Percentiles rank a stretch among this genome's conserved stretches.
phyloP scores from a whole-genome alignment of 257 asterid species.

The Ajuga chamaepitys region DNA sequence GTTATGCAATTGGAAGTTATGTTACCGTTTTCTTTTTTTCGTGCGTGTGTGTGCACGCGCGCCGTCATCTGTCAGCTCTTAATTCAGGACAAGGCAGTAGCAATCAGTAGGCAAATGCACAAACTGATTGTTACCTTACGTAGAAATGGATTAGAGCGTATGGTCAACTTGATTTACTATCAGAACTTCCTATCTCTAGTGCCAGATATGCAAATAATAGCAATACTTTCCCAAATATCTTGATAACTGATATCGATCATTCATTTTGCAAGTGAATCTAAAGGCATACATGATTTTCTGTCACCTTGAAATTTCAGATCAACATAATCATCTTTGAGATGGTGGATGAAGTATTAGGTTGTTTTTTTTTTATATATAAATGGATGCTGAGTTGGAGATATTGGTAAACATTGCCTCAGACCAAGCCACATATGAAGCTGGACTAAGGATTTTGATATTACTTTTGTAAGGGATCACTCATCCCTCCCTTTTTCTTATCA shows the following conservation, averaged over 20 bases:
- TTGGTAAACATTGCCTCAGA: neutral
- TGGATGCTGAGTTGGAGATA: neutral
- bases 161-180: neutral
- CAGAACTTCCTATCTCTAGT: neutral
- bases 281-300: neutral
- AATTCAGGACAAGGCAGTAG: neutral
- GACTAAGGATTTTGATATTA: neutral
- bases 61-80: neutral
- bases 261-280: neutral
- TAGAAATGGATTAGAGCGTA: neutral
- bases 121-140: neutral
- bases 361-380: neutral
- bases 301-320: neutral
- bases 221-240: neutral
- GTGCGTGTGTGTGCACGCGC: neutral
- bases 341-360: neutral
- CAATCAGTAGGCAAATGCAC: neutral
- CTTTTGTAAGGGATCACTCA: too few species aligned
- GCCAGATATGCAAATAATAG: neutral
- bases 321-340: neutral
- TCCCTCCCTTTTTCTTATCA: too few species aligned
- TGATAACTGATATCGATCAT: neutral
- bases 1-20: neutral
- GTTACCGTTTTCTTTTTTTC: neutral
- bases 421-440: neutral